Base-by-base conservation (phyloP, 352 stramenopile genomes). In the Phytophthora megakarya region DNA sequence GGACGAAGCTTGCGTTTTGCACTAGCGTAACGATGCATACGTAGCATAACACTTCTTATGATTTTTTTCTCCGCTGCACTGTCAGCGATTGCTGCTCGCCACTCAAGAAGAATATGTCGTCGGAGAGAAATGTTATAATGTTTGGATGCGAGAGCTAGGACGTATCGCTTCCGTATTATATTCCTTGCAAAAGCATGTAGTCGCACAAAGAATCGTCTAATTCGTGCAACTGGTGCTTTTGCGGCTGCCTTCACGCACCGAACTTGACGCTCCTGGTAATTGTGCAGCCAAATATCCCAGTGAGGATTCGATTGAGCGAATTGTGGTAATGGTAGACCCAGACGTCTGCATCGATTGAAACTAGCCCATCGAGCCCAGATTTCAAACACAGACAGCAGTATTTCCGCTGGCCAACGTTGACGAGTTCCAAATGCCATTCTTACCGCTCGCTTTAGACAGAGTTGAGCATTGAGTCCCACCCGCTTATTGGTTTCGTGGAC, bases 231-330 rank as follows among this genome's bases (percentile, higher is more conserved):
- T 13, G 83, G 83, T 3, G 80, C 78, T 52, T 80, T 78, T 0
- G 83, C 75, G 2, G 69, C 66, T 3, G 81, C 83, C 47, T 89
- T 91, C 15, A 94, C 72, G 32, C 76, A 75, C 13, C 85, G 83
- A n/a, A 94, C 72, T 54, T 92, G 80, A 1, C 84, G 81, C 40
- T 90, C 83, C 30, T 90, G 83, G 65, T 92, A 89, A 44, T 89
- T 88, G 65, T 88, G 73, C 19, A 89, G 51, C 81, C 83, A 92
- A 5, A 88, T 67, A 45, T 89, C 85, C 85, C 85, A 93, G 5
- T 86, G 73, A 13, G 81, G 72, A 32, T 89, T 72, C 1, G 81
- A 39, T 19, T 70, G 65, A 9, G 67, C 5, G 43, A 85, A 91
- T 11, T 53, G 61, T 0, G 82, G 82, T 28, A 91, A 48, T 11